Evolutionary conservation across 331 rosid species (phyloP).

Genomic region (Arachis monticola): DNA sequence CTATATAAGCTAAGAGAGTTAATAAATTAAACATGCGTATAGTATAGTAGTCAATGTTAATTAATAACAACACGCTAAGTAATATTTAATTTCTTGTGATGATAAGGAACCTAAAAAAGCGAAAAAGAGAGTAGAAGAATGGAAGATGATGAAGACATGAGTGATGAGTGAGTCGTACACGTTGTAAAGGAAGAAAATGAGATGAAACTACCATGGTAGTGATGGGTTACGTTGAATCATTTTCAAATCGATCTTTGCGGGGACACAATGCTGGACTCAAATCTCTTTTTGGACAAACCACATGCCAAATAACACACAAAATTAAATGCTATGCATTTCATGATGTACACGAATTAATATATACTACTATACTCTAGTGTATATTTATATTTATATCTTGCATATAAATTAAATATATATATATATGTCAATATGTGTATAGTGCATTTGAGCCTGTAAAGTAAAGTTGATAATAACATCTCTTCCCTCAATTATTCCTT

Average conservation of each 20-base stretch:
- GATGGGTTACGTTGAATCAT: conserved; percentile 35
- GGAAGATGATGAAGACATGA: no score
- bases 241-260: conserved; percentile 14
- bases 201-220: neutral
- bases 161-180: no score
- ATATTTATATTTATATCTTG: no score
- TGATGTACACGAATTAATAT: neutral
- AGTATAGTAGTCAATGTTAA: no score
- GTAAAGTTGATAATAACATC: conserved; percentile 10
- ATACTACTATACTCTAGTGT: no score
- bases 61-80: no score
- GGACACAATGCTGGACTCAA: conserved; percentile 30
- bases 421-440: neutral
- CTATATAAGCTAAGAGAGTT: no score
- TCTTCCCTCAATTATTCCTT: neutral
- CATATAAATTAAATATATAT: no score
- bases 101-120: neutral
- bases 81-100: no score
- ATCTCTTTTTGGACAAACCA: conserved; percentile 35
- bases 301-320: conserved; percentile 31
- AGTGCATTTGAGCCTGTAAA: conserved; percentile 40
- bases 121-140: no score
- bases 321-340: conserved; percentile 13
- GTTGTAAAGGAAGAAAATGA: neutral
- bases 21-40: no score